Evolutionary conservation across 371 early-diverging fungal genomes (phyloP).

Genomic region (Thermomucor indicae-seudaticae): DNA sequence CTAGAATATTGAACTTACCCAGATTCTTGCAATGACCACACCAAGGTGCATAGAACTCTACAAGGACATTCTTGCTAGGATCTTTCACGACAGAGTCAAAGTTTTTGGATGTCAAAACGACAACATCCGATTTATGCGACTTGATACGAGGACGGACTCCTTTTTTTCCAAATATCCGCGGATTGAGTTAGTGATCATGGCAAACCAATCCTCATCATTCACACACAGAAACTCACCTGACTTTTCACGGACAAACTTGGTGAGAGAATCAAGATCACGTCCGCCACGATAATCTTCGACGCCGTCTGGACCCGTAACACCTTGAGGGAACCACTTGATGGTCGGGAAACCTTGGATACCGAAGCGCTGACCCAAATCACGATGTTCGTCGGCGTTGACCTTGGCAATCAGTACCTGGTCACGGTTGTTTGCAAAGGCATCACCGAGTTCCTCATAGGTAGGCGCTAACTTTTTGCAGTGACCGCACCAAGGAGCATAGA

Average conservation of each 20-base stretch:
- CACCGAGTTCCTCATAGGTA: conserved; percentile 77
- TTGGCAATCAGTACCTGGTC: conserved; percentile 84
- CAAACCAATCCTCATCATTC: neutral
- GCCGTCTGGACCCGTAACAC: conserved; percentile 44
- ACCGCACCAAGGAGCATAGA: conserved; percentile 94
- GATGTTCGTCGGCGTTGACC: conserved; percentile 85
- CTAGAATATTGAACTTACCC: conserved; percentile 19
- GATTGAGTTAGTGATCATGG: neutral
- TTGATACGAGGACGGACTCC: conserved; percentile 55
- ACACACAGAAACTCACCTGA: conserved; percentile 39
- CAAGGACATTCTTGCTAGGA: conserved; percentile 63
- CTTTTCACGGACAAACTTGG: conserved; percentile 74
- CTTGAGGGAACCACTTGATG: conserved; percentile 91
- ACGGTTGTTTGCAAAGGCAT: conserved; percentile 64
- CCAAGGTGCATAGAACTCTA: conserved; percentile 86
- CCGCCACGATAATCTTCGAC: conserved; percentile 82
- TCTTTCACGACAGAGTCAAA: conserved; percentile 66
- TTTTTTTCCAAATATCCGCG: neutral
- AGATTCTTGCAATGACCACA: conserved; percentile 84
- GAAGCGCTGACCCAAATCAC: conserved; percentile 68
- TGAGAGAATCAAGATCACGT: conserved; percentile 76
- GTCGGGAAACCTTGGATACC: conserved; percentile 88
- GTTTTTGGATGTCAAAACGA: conserved; percentile 57
- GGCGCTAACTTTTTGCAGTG: conserved; percentile 92
- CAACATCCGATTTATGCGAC: conserved; percentile 59